phyloP scores from a whole-genome alignment of 2,329 filamentous ascomycete species.

The Neurospora sp. region DNA sequence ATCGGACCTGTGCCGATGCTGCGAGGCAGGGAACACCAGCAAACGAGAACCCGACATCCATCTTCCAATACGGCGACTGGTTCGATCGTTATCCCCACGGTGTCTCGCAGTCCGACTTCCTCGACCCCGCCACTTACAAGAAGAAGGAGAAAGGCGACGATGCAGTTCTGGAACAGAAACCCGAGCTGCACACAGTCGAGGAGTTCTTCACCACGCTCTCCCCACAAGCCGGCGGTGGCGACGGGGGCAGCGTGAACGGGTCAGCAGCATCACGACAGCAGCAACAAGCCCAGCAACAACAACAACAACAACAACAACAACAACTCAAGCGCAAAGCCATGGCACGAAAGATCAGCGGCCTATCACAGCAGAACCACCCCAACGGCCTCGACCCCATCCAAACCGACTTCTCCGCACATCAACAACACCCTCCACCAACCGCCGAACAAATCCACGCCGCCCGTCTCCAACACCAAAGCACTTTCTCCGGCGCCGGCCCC shows the following conservation, averaged over 20 bases:
- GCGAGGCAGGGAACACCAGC: constrained; percentile 53
- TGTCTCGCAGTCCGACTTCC: constrained; percentile 73
- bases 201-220: constrained; percentile 83
- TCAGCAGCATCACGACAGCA: constrained; percentile 3
- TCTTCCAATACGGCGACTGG: constrained; percentile 97
- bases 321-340: constrained; percentile 29
- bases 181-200: constrained; percentile 85
- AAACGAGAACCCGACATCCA: constrained; percentile 41
- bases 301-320: too few relatives aligned
- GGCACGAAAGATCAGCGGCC: constrained; percentile 25
- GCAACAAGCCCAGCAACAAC: constrained; percentile 15
- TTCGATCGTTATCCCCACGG: constrained; percentile 92
- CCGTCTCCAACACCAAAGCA: constrained; percentile 30
- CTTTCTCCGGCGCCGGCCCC: constrained; percentile 26
- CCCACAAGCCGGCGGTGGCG: constrained; percentile 34
- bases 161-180: constrained; percentile 77
- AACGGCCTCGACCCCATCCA: constrained; percentile 27
- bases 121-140: constrained; percentile 57
- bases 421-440: constrained; percentile 26
- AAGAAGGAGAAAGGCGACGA: constrained; percentile 76
- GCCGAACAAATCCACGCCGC: constrained; percentile 26
- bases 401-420: constrained; percentile 22
- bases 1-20: constrained; percentile 75
- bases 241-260: constrained; percentile 12
- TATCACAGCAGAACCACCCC: constrained; percentile 15